Evolutionary conservation across 2,329 filamentous ascomycete species (phyloP), one percentile per base, ranked within the genome.

Genomic region (Lecanoromycetidae sp.): DNA sequence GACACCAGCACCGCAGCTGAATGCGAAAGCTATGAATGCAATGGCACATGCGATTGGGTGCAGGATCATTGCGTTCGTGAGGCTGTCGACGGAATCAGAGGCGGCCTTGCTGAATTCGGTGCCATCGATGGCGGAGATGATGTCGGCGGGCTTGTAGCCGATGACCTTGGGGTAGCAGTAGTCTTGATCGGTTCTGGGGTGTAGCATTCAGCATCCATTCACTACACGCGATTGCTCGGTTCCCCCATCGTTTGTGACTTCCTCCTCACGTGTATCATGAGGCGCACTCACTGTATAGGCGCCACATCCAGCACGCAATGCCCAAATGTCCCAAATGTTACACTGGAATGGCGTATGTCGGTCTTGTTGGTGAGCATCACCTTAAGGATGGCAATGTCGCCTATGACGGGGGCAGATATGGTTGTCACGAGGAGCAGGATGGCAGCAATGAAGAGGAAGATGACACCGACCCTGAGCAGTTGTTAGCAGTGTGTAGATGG

Each of bases 271-370:
- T 29, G 6, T 40, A 39, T 12, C 6, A 20, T 5, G 5, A n/a
- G 7, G 3, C 10, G n/a, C 25, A 58, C 56, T 42, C 57, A 62
- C 62, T 29, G 13, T 8, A 19, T 26, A 12, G 37, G 41, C 48
- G 38, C 26, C 4, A 58, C 57, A 55, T 64, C 55, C 29, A 61
- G 54, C 26, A 66, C 54, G 57, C 78, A 82, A 58, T 71, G 76
- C 6, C 78, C 78, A 62, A 79, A 80, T 0, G 74, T 76, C 36
- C 78, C 78, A 60, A 77, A 79, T 2, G 64, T 67, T 27, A 79
- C 60, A 9, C 53, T 49, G 3, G 61, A 63, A 32, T 67, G 57
- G 22, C 63, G 58, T 4, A 59, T 50, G 19, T 55, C 50, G 8
- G 58, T 61, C 22, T 58, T 54, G 53, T 67, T 64, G 35, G 60